Evolutionary conservation across 352 stramenopile species (phyloP).

Genomic region (Phytopythium ostracodes): DNA sequence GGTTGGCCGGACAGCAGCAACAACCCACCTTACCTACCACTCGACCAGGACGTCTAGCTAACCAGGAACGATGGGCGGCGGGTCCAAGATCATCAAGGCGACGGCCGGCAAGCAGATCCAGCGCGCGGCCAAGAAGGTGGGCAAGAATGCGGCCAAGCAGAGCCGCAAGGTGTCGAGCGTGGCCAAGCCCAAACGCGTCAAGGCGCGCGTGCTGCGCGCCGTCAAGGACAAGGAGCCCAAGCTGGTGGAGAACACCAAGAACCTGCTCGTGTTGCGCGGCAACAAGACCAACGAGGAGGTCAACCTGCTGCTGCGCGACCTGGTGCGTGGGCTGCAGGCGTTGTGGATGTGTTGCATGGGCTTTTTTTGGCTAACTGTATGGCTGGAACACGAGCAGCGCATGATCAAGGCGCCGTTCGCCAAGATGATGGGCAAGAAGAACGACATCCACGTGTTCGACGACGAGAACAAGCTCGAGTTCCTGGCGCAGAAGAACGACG

Average conservation of each 20-base stretch:
- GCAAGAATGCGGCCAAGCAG: slow-evolving; percentile 64
- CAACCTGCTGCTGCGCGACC: slow-evolving; percentile 74
- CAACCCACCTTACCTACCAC: not conserved
- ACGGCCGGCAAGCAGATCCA: slow-evolving; percentile 66
- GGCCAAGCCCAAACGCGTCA: slow-evolving; percentile 76
- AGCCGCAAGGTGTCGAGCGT: slow-evolving; percentile 66
- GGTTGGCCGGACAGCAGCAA: not conserved
- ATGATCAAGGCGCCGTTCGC: slow-evolving; percentile 85
- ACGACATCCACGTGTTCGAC: slow-evolving; percentile 94
- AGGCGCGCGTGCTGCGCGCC: slow-evolving; percentile 73
- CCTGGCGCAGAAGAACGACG: slow-evolving; percentile 97
- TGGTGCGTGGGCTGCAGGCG: slow-evolving; percentile 33
- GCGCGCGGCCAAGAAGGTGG: slow-evolving; percentile 59
- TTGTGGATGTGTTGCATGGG: not conserved
- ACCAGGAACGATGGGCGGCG: slow-evolving; percentile 38
- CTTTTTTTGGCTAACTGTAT: no score
- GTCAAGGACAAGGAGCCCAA: slow-evolving; percentile 90
- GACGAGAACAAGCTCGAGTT: slow-evolving; percentile 93
- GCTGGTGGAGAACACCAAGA: slow-evolving; percentile 91
- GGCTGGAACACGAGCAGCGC: slow-evolving; percentile 28
- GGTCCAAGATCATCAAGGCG: slow-evolving; percentile 62
- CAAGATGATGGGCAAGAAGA: slow-evolving; percentile 91
- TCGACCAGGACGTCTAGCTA: not conserved
- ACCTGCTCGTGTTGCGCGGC: slow-evolving; percentile 82
- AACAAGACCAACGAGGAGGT: slow-evolving; percentile 88